These are phyloP conservation scores for Dictyostelium brefeldianum DNA, from an alignment of 78 protist species.

Conservation along the genomic window DNA sequence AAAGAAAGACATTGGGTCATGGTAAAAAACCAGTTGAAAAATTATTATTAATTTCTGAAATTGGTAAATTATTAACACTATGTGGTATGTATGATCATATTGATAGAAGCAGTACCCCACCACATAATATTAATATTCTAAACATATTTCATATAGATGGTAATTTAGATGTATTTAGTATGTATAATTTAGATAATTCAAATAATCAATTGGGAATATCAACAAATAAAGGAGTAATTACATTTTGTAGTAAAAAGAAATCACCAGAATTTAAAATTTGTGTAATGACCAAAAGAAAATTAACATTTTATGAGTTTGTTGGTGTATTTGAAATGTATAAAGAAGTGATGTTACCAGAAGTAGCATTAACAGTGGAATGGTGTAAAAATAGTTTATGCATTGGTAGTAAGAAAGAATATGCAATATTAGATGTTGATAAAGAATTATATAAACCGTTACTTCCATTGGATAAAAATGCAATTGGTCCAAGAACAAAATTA, in stretches of 20 bases:
- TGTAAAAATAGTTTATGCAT: constrained; percentile 39
- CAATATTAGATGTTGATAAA: constrained; percentile 47
- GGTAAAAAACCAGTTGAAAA: constrained; percentile 74
- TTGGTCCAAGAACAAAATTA: constrained; percentile 25
- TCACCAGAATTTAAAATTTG: constrained; percentile 64
- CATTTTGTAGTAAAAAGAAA: constrained; percentile 61
- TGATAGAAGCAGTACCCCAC: too few relatives aligned
- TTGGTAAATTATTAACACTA: constrained; percentile 68
- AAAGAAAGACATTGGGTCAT: constrained; percentile 47
- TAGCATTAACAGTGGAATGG: constrained; percentile 60
- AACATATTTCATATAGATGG: constrained; percentile 46
- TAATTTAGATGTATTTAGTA: constrained; percentile 65
- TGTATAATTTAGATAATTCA: constrained; percentile 67
- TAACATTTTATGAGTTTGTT: constrained; percentile 63
- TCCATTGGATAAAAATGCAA: constrained; percentile 12
- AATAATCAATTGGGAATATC: constrained; percentile 7
- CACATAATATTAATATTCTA: background rate
- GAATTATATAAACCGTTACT: constrained; percentile 32
- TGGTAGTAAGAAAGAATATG: constrained; percentile 71
- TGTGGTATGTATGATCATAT: constrained; percentile 82
- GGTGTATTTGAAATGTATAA: constrained; percentile 70
- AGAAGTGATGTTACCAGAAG: constrained; percentile 46
- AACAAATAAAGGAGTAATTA: constrained; percentile 48
- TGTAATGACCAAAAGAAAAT: constrained; percentile 21
- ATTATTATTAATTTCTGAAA: constrained; percentile 53